These are phyloP conservation scores for Boletus rex-veris DNA, from an alignment of 768 basidiomycete species.

Conservation along the genomic window DNA sequence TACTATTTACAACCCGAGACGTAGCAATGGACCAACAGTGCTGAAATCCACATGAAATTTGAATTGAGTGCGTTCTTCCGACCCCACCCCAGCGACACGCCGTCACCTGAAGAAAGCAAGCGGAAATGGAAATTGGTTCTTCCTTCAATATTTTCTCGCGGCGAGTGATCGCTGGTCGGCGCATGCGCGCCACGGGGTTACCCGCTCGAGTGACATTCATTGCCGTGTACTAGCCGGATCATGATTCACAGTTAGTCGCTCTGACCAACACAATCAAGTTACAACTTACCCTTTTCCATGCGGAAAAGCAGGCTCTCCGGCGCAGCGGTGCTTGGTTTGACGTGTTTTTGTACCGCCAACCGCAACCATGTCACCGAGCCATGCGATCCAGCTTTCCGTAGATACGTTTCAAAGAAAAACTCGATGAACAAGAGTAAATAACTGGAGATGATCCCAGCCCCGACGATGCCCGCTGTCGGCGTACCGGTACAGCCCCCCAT, in stretches of 20 bases:
- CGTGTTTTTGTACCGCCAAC: background rate
- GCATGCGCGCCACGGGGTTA: background rate
- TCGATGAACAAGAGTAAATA: constrained; percentile 21
- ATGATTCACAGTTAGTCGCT: background rate
- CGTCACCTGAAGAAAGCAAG: too few relatives aligned
- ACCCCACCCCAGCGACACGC: too few relatives aligned
- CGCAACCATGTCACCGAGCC: background rate
- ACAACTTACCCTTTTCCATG: constrained; percentile 8
- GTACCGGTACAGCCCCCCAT: constrained; percentile 16
- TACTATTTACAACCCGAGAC: too few relatives aligned
- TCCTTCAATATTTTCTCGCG: background rate
- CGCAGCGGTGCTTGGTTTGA: background rate
- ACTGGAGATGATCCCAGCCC: constrained; percentile 11
- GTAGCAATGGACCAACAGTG: too few relatives aligned
- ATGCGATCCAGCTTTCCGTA: constrained; percentile 1
- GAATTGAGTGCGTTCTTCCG: too few relatives aligned
- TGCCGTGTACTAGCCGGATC: background rate
- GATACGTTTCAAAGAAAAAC: constrained; percentile 21
- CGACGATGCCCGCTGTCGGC: constrained; percentile 12
- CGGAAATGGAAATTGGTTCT: too few relatives aligned
- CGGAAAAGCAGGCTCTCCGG: constrained; percentile 10
- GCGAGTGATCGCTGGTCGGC: background rate
- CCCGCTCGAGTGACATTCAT: background rate
- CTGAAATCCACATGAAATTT: too few relatives aligned
- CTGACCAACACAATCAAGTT: background rate